Conservation (phyloP, 176 grass and related monocot species). For the Oryza punctata region DNA sequence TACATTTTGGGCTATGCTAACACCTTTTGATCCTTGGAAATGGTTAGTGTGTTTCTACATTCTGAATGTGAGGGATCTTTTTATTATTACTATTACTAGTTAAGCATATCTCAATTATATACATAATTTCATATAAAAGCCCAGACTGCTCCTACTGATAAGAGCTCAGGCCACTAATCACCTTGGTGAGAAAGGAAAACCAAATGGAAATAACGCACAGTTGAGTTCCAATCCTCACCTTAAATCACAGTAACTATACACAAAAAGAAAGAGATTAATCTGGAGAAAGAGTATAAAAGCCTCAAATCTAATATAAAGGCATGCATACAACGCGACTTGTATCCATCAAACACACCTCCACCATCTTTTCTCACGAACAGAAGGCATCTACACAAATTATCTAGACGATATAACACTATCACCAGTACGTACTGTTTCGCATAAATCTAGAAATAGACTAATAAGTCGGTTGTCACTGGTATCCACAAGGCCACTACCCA, state of each 20-base stretch:
- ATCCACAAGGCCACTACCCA: neutral
- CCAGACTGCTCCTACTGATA: neutral
- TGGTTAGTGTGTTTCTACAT: neutral
- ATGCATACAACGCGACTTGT: neutral
- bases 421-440: neutral
- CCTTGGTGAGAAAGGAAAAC: neutral
- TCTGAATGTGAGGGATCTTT: neutral
- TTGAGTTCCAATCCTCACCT: neutral
- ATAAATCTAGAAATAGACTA: neutral
- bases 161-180: neutral
- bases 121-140: neutral
- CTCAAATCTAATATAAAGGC: neutral
- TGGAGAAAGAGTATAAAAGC: neutral
- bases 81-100: neutral
- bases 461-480: neutral
- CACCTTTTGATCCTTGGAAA: neutral
- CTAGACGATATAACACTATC: neutral
- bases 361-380: neutral
- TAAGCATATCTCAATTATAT: conserved; percentile 10
- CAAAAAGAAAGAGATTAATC: neutral
- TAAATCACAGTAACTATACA: neutral
- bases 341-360: neutral
- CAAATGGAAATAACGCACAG: neutral
- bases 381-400: neutral
- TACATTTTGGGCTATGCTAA: neutral